Evolutionary conservation across 2,329 filamentous ascomycete genomes (phyloP).

Genomic region (Elsinoe australis): DNA sequence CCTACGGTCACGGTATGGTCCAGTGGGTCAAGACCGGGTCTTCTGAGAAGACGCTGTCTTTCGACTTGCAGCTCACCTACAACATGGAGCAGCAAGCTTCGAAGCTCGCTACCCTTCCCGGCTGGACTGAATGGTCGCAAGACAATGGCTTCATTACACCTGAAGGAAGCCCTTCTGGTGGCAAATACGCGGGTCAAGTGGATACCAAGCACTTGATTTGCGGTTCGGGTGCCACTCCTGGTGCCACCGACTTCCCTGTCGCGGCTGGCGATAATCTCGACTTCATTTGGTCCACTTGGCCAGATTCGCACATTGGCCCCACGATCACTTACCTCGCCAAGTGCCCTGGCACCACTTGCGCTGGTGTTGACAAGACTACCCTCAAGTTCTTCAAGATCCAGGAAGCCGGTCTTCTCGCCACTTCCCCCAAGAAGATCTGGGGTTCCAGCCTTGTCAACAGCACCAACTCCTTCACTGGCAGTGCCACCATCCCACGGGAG

Average conservation of each 20-base stretch:
- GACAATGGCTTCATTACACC: constrained; percentile 32
- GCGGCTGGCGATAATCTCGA: constrained; percentile 52
- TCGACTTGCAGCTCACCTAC: constrained; percentile 35
- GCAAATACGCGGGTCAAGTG: constrained; percentile 22
- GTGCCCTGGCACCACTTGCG: constrained; percentile 47
- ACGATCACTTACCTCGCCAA: constrained; percentile 59
- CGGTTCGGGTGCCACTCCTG: constrained; percentile 49
- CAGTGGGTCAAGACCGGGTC: constrained; percentile 42
- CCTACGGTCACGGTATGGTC: constrained; percentile 42
- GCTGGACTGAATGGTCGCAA: constrained; percentile 48
- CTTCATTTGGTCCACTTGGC: constrained; percentile 59
- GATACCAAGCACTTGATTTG: constrained; percentile 27
- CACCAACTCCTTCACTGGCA: constrained; percentile 39
- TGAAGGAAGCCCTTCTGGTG: neutral
- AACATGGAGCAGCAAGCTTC: constrained; percentile 28
- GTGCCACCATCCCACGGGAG: constrained; percentile 45
- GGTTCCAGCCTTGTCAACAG: constrained; percentile 47
- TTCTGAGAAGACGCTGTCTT: constrained; percentile 29
- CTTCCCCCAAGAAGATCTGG: constrained; percentile 39
- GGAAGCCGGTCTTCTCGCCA: constrained; percentile 45
- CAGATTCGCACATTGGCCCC: constrained; percentile 55
- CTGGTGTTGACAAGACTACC: constrained; percentile 44
- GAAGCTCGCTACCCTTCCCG: constrained; percentile 30
- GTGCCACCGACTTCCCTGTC: constrained; percentile 46
- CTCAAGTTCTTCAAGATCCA: constrained; percentile 60